phyloP scores from a whole-genome alignment of 2,329 filamentous ascomycete species.

The Lachnellula hyalina region DNA sequence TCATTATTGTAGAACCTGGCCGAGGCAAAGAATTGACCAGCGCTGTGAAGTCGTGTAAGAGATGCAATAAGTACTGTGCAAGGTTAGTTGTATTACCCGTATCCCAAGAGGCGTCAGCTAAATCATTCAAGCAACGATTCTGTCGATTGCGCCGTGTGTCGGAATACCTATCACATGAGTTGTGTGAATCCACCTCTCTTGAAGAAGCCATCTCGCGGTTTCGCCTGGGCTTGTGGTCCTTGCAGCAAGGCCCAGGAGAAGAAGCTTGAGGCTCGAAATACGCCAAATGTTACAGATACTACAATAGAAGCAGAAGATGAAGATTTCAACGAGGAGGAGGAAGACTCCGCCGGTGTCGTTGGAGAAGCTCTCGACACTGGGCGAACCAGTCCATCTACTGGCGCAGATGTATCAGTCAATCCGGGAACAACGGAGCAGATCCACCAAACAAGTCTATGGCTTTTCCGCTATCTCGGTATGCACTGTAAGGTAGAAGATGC shows the following conservation, averaged over 20 bases:
- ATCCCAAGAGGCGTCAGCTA: constrained; percentile 1
- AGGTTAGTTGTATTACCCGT: constrained; percentile 54
- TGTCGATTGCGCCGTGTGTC: constrained; percentile 93
- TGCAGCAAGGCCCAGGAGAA: constrained; percentile 95
- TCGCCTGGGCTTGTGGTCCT: constrained; percentile 95
- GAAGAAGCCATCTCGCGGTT: constrained; percentile 95
- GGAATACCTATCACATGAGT: constrained; percentile 96
- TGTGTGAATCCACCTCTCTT: constrained; percentile 87
- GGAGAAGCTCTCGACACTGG: constrained; percentile 51
- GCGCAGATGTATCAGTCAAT: constrained; percentile 50
- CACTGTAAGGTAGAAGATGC: constrained; percentile 95
- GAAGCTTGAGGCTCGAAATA: constrained; percentile 84
- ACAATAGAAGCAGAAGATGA: constrained; percentile 60
- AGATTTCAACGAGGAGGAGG: constrained; percentile 58
- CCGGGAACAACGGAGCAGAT: constrained; percentile 77
- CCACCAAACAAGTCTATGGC: constrained; percentile 91
- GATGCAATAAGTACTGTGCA: constrained; percentile 85
- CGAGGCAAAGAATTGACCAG: constrained; percentile 93
- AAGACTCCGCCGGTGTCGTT: constrained; percentile 57
- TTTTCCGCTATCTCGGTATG: constrained; percentile 90
- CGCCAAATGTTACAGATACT: constrained; percentile 67
- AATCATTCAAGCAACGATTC: constrained; percentile 69
- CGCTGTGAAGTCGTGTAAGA: constrained; percentile 92
- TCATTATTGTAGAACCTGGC: constrained; percentile 87
- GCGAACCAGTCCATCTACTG: constrained; percentile 56